phyloP scores from a whole-genome alignment of 78 protist species.

The Polysphondylium violaceum region DNA sequence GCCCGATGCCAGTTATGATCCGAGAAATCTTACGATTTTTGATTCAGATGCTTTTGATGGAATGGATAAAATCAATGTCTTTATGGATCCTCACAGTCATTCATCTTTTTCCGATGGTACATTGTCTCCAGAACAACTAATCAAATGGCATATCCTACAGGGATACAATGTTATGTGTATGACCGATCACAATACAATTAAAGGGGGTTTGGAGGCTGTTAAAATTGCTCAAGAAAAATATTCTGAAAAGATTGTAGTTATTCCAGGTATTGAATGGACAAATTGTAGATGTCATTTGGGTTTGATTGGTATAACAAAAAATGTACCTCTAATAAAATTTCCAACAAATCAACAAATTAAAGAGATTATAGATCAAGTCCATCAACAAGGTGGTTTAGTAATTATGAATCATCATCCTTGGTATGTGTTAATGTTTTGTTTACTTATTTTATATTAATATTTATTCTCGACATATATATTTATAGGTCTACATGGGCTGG shows the following conservation, averaged over 20 bases:
- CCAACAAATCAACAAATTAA: slow-evolving; percentile 52
- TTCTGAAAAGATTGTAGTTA: slow-evolving; percentile 28
- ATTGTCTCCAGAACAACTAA: slow-evolving; percentile 23
- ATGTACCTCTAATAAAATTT: background rate
- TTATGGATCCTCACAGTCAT: slow-evolving; percentile 55
- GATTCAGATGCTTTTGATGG: too few relatives aligned
- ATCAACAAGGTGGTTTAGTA: slow-evolving; percentile 53
- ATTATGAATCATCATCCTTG: slow-evolving; percentile 65
- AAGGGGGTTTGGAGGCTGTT: slow-evolving; percentile 32
- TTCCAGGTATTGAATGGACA: slow-evolving; percentile 56
- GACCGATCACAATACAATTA: slow-evolving; percentile 51
- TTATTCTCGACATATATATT: too few relatives aligned
- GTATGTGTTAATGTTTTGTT: too few relatives aligned
- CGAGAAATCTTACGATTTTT: background rate
- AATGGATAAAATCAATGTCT: background rate
- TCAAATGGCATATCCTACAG: slow-evolving; percentile 56
- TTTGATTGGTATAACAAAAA: slow-evolving; percentile 27
- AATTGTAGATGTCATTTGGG: slow-evolving; percentile 58
- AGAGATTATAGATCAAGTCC: slow-evolving; percentile 4
- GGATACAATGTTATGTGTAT: slow-evolving; percentile 60
- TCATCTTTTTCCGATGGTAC: slow-evolving; percentile 38
- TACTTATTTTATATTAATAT: too few relatives aligned
- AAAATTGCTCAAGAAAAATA: slow-evolving; percentile 49
- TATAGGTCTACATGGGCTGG: slow-evolving; percentile 52
- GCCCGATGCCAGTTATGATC: slow-evolving; percentile 18